A percentile compares a stretch with the other conserved stretches of the same genome.
Conservation (phyloP, 2,329 filamentous ascomycete species). For the Hirsutella thompsonii region DNA sequence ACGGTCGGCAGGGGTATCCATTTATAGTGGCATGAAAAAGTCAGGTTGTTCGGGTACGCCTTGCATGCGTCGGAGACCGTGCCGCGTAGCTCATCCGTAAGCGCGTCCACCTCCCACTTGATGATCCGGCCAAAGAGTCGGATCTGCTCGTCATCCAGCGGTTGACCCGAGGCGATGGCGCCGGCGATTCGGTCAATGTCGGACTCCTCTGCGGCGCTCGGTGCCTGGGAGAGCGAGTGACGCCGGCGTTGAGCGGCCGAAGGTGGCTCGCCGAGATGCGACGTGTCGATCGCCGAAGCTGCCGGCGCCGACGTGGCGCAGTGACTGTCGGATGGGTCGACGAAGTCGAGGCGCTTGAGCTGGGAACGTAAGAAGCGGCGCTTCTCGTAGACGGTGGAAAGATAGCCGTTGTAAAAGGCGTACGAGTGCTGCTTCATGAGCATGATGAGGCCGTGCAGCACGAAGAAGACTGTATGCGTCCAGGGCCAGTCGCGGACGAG, state of each 20-base stretch:
- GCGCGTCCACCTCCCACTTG: slow-evolving; percentile 50
- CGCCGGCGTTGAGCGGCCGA: slow-evolving; percentile 22
- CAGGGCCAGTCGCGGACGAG: slow-evolving; percentile 66
- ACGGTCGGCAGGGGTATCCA: slow-evolving; percentile 65
- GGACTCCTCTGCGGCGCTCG: slow-evolving; percentile 21
- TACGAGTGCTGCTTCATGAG: slow-evolving; percentile 79
- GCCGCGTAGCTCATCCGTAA: slow-evolving; percentile 52
- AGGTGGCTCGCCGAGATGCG: slow-evolving; percentile 28
- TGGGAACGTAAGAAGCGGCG: slow-evolving; percentile 29
- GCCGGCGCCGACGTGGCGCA: slow-evolving; percentile 27
- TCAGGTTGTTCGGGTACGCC: slow-evolving; percentile 59
- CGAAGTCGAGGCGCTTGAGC: slow-evolving; percentile 43
- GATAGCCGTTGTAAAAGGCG: slow-evolving; percentile 65
- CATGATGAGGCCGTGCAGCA: slow-evolving; percentile 61
- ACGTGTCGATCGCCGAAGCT: slow-evolving; percentile 28
- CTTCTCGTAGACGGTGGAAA: slow-evolving; percentile 46
- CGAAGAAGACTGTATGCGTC: slow-evolving; percentile 70
- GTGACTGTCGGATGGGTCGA: slow-evolving; percentile 31
- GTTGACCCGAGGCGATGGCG: slow-evolving; percentile 46
- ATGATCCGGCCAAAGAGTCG: slow-evolving; percentile 52
- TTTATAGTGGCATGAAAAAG: slow-evolving; percentile 50
- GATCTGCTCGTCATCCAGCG: slow-evolving; percentile 50
- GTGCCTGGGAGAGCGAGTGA: slow-evolving; percentile 21
- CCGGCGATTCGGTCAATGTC: slow-evolving; percentile 49
- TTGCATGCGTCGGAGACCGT: slow-evolving; percentile 37